These are phyloP conservation scores for Vitis hybrid DNA, from an alignment of 177 flowering plant species.

Conservation along the genomic window DNA sequence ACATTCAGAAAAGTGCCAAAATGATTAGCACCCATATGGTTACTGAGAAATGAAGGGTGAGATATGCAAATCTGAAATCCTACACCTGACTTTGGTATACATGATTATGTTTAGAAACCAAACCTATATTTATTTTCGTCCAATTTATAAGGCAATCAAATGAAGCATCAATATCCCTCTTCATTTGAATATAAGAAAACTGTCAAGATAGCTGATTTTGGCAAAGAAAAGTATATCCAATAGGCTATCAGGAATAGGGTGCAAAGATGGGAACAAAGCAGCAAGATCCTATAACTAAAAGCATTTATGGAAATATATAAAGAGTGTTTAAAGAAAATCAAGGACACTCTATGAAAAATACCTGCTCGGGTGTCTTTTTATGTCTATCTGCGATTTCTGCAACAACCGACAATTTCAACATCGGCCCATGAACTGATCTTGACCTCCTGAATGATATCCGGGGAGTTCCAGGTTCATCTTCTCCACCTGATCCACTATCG, in stretches of 20 bases:
- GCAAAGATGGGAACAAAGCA: not conserved
- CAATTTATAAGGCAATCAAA: no score
- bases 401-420: conserved; percentile 63
- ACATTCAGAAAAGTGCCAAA: no score
- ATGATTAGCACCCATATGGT: not conserved
- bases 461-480: conserved; percentile 71
- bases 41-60: not conserved
- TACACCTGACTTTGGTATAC: no score
- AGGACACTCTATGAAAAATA: conserved; percentile 18
- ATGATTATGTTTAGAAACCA: no score
- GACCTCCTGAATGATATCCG: conserved; percentile 63
- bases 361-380: conserved; percentile 71
- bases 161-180: no score
- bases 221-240: no score
- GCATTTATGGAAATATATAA: not conserved
- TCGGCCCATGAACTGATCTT: conserved; percentile 67
- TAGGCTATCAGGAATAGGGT: not conserved
- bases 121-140: no score
- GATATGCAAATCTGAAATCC: no score
- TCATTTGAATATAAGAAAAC: no score
- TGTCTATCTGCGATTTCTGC: conserved; percentile 57
- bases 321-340: not conserved
- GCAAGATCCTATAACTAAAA: not conserved
- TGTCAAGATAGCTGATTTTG: no score
- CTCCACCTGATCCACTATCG: conserved; percentile 55